Evolutionary conservation across 2,329 filamentous ascomycete genomes (phyloP).

Genomic region (Cladophialophora psammophila): DNA sequence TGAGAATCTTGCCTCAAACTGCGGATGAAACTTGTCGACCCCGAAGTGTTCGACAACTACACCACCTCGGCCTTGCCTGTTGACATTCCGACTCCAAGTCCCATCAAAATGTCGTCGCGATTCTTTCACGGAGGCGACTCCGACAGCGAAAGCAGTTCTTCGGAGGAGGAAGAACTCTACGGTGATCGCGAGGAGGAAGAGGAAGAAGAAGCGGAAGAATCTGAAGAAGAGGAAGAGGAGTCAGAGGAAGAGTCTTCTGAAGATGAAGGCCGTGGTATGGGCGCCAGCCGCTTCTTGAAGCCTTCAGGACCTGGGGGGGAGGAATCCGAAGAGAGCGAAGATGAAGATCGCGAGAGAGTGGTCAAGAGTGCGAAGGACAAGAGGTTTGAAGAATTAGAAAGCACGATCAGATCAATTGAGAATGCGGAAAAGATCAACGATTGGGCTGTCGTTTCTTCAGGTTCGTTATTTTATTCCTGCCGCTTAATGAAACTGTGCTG

Average conservation of each 20-base stretch:
- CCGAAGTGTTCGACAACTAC: neutral
- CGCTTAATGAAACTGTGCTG: slow-evolving; percentile 7
- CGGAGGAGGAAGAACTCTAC: slow-evolving; percentile 95
- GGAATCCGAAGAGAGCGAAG: slow-evolving; percentile 82
- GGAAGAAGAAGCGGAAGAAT: slow-evolving; percentile 63
- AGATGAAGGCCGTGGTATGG: slow-evolving; percentile 68
- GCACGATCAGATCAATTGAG: slow-evolving; percentile 87
- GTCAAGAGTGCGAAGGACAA: slow-evolving; percentile 99
- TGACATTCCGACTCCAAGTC: neutral
- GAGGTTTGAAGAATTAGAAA: slow-evolving; percentile 90
- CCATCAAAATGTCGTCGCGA: slow-evolving; percentile 86
- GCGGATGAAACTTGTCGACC: neutral
- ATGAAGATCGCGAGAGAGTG: slow-evolving; percentile 82
- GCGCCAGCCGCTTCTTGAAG: slow-evolving; percentile 84
- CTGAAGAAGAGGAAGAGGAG: slow-evolving; percentile 62
- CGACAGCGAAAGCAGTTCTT: slow-evolving; percentile 91
- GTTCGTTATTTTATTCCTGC: slow-evolving; percentile 61
- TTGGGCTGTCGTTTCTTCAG: slow-evolving; percentile 89
- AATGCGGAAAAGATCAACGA: slow-evolving; percentile 98
- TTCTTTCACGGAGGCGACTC: slow-evolving; percentile 97
- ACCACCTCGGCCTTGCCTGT: neutral
- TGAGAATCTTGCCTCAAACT: slow-evolving; percentile 5
- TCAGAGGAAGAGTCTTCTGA: slow-evolving; percentile 63
- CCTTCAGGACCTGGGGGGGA: slow-evolving; percentile 59
- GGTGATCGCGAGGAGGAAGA: slow-evolving; percentile 68